These are phyloP conservation scores for Lathyrus aphaca DNA, from an alignment of 306 rosid species.

Conservation along the genomic window DNA sequence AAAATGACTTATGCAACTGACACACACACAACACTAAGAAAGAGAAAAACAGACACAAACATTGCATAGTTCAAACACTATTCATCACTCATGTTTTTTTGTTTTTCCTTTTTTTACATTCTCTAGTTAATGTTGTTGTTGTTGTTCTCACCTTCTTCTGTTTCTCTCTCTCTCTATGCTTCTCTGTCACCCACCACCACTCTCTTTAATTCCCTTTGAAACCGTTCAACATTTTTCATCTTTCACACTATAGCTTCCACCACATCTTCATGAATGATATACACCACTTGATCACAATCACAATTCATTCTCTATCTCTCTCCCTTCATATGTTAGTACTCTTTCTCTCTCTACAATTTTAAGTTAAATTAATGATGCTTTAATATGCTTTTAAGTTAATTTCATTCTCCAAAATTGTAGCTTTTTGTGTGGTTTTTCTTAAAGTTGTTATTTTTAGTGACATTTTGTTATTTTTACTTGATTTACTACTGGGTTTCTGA, in stretches of 20 bases:
- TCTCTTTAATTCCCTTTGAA: constrained; percentile 48
- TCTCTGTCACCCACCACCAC: constrained; percentile 38
- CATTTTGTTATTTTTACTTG: constrained; percentile 36
- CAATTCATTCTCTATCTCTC: constrained; percentile 32
- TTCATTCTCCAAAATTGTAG: constrained; percentile 29
- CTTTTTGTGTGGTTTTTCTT: constrained; percentile 25
- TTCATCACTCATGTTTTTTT: constrained; percentile 36
- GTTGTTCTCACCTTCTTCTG: constrained; percentile 26
- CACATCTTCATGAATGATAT: constrained; percentile 13
- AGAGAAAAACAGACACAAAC: constrained; percentile 28
- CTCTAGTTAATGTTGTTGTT: constrained; percentile 45
- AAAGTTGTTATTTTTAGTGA: constrained; percentile 12
- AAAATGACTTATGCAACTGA: constrained; percentile 68
- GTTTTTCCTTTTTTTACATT: constrained; percentile 26
- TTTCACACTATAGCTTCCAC: constrained; percentile 38
- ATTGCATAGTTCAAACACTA: constrained; percentile 28
- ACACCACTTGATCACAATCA: constrained; percentile 9
- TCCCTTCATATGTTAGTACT: constrained; percentile 44
- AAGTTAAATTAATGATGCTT: constrained; percentile 15
- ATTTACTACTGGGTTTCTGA: constrained; percentile 41
- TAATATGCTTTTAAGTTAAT: not conserved
- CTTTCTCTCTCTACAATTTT: constrained; percentile 20
- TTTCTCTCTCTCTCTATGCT: constrained; percentile 43
- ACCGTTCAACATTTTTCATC: constrained; percentile 51
- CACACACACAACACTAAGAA: constrained; percentile 38